Percentiles rank a stretch among this genome's conserved stretches.
Conservation (phyloP, 2,329 filamentous ascomycete species). For the Fusarium falciforme region DNA sequence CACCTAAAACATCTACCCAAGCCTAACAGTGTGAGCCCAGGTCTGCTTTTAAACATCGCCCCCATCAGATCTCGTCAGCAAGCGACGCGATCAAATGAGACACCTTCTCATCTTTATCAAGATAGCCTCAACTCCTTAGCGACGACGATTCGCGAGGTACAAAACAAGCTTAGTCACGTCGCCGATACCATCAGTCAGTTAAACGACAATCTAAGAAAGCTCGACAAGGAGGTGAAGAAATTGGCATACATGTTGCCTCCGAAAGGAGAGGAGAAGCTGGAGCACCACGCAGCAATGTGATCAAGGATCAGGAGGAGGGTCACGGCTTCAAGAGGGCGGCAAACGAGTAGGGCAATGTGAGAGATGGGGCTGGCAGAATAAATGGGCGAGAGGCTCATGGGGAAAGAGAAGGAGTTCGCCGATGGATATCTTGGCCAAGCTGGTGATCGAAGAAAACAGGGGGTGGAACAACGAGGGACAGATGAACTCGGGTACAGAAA, state of each 20-base stretch:
- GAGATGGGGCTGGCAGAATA: background rate
- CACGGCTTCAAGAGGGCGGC: background rate
- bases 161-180: background rate
- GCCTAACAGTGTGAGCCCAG: accelerated
- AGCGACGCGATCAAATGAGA: background rate
- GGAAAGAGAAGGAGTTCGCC: accelerated
- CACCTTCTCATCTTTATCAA: background rate
- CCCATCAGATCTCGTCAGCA: background rate
- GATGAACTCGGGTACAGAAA: background rate
- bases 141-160: background rate
- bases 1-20: background rate
- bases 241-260: background rate
- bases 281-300: background rate
- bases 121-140: background rate
- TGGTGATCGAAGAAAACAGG: background rate
- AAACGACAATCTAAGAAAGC: background rate
- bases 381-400: accelerated
- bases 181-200: background rate
- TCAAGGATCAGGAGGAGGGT: background rate
- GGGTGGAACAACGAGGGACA: background rate
- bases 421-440: background rate
- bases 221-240: background rate
- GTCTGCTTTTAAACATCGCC: background rate
- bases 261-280: background rate
- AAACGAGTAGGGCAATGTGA: background rate